phyloP scores from a whole-genome alignment of 805 yeast species.

The Cyberlindnera euphorbiiphila region DNA sequence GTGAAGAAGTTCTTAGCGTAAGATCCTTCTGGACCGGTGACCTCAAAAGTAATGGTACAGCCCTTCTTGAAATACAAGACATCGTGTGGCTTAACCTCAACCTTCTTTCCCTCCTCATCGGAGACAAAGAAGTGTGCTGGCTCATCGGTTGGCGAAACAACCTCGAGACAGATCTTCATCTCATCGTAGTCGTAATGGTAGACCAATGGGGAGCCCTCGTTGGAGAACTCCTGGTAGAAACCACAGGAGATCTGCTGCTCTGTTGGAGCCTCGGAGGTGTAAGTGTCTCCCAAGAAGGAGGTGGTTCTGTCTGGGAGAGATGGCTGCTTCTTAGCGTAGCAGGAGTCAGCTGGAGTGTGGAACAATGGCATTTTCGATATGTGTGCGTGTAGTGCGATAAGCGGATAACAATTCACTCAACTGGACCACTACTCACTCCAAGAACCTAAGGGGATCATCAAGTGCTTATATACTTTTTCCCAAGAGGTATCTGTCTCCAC shows the following conservation, averaged over 20 bases:
- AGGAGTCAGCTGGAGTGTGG: slow-evolving; percentile 50
- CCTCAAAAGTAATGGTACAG: slow-evolving; percentile 61
- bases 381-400: too few relatives aligned
- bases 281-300: slow-evolving; percentile 64
- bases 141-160: slow-evolving; percentile 51
- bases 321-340: slow-evolving; percentile 51
- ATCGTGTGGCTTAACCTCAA: slow-evolving; percentile 58
- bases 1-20: slow-evolving; percentile 63
- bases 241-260: slow-evolving; percentile 64
- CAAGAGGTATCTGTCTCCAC: background rate
- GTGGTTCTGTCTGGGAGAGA: slow-evolving; percentile 65
- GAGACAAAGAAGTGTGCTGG: slow-evolving; percentile 47
- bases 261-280: slow-evolving; percentile 55
- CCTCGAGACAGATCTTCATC: slow-evolving; percentile 56
- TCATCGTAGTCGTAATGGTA: slow-evolving; percentile 65
- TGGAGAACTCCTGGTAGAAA: slow-evolving; percentile 54
- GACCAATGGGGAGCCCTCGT: slow-evolving; percentile 63
- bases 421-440: background rate
- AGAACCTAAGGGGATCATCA: too few relatives aligned
- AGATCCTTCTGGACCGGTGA: slow-evolving; percentile 40
- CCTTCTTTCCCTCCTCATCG: slow-evolving; percentile 63
- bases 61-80: slow-evolving; percentile 67
- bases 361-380: slow-evolving; percentile 36
- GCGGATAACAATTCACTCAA: background rate
- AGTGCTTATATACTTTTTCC: slow-evolving; percentile 1